Percentiles rank a stretch among this genome's conserved stretches.
phyloP scores from a whole-genome alignment of 2,329 filamentous ascomycete species.

The Colletotrichum theobromicola region DNA sequence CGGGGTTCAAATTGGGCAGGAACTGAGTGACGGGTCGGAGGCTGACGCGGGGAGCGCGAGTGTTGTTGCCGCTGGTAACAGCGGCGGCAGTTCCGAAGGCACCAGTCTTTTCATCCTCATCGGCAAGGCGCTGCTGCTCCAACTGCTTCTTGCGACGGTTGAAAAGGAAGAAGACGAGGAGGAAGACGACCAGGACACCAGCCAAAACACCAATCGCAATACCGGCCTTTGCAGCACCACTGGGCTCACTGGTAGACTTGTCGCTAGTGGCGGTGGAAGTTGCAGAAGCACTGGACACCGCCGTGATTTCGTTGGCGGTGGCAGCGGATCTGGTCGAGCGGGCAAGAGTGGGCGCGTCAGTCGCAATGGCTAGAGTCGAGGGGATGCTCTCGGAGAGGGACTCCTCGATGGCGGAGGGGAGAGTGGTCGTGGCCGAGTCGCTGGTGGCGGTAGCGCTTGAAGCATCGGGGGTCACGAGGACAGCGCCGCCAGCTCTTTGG shows the following conservation, averaged over 20 bases:
- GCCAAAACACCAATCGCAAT: constrained; percentile 83
- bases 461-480: background rate
- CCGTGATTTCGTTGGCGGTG: constrained; percentile 20
- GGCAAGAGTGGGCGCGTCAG: constrained; percentile 28
- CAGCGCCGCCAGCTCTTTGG: background rate
- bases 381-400: constrained; percentile 23
- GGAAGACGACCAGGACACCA: constrained; percentile 68
- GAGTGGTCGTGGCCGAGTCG: constrained; percentile 6
- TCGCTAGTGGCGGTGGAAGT: constrained; percentile 2
- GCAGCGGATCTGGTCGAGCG: constrained; percentile 35
- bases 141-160: constrained; percentile 73
- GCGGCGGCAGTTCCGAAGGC: constrained; percentile 37
- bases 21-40: constrained; percentile 86
- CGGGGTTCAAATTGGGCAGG: constrained; percentile 65
- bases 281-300: constrained; percentile 21
- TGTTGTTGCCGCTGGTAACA: constrained; percentile 39
- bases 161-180: constrained; percentile 75
- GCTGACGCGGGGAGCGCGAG: constrained; percentile 78
- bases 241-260: constrained; percentile 25
- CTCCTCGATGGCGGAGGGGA: constrained; percentile 31
- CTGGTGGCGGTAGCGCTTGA: constrained; percentile 8
- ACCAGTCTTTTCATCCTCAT: constrained; percentile 70
- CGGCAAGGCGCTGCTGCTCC: constrained; percentile 46
- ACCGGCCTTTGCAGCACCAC: constrained; percentile 68
- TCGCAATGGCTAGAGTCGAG: constrained; percentile 31